Conservation (phyloP, 1,284 basidiomycete species). For the Tetrapyrgos nigripes region DNA sequence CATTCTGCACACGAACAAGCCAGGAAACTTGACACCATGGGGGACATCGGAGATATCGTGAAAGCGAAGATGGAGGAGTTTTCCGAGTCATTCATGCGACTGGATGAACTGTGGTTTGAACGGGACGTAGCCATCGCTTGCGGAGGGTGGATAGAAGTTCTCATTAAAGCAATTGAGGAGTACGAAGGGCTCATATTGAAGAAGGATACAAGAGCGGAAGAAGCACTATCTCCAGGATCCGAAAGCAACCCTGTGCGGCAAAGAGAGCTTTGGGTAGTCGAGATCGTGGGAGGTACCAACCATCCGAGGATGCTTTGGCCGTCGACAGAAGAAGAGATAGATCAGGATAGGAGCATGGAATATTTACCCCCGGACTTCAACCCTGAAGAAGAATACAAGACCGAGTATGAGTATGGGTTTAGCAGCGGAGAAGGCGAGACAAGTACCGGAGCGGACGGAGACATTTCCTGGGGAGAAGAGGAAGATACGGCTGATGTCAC, state of each 20-base stretch:
- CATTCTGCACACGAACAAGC: constrained; percentile 59
- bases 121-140: constrained; percentile 63
- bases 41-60: constrained; percentile 59
- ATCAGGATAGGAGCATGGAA: constrained; percentile 13
- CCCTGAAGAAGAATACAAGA: constrained; percentile 15
- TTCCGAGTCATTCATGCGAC: constrained; percentile 52
- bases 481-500: constrained; percentile 7
- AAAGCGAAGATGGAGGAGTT: constrained; percentile 59
- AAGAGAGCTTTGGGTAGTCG: constrained; percentile 44
- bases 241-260: constrained; percentile 8
- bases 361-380: constrained; percentile 17
- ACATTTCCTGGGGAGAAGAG: constrained; percentile 20
- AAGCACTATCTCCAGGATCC: constrained; percentile 21
- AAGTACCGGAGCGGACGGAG: constrained; percentile 15
- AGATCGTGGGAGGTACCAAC: constrained; percentile 42
- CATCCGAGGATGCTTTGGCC: constrained; percentile 13
- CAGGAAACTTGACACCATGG: constrained; percentile 44
- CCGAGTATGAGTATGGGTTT: constrained; percentile 11
- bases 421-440: constrained; percentile 9
- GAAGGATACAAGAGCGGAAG: constrained; percentile 37
- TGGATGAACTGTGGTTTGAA: constrained; percentile 78
- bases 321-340: constrained; percentile 13
- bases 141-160: constrained; percentile 70
- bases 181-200: constrained; percentile 44
- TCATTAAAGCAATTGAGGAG: constrained; percentile 56